Percentiles rank a stretch among this genome's conserved stretches.
These are phyloP conservation scores for Taiwanofungus camphoratus DNA, from an alignment of 1,284 basidiomycete species.

Conservation along the genomic window DNA sequence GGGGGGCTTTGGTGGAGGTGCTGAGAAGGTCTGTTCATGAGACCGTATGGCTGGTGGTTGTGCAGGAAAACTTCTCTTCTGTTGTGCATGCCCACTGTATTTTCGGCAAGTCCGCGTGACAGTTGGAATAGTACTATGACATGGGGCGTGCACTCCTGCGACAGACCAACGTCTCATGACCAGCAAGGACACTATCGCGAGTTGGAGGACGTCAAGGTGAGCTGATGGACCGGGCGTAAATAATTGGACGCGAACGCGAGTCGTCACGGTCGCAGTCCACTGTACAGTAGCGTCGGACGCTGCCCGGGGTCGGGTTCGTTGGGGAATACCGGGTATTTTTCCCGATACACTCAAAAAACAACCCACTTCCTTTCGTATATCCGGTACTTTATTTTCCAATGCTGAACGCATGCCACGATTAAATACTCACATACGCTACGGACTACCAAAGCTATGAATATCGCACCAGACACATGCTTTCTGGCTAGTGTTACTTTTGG, in stretches of 20 bases:
- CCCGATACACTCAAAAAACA: no score
- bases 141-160: slow-evolving; percentile 19
- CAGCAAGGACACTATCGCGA: slow-evolving; percentile 22
- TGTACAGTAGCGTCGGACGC: slow-evolving; percentile 4
- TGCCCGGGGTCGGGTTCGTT: slow-evolving; percentile 8
- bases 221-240: no score
- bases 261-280: slow-evolving; percentile 2
- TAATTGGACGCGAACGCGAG: slow-evolving; percentile 13
- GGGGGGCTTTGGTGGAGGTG: slow-evolving; percentile 13
- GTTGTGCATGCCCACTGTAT: slow-evolving; percentile 28
- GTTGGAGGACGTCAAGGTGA: no score
- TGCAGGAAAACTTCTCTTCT: slow-evolving; percentile 18
- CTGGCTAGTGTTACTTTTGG: no score
- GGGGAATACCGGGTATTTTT: slow-evolving; percentile 7
- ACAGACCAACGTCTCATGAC: slow-evolving; percentile 33
- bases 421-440: no score
- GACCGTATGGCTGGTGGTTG: slow-evolving; percentile 15
- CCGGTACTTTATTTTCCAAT: no score
- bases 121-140: slow-evolving; percentile 13
- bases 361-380: no score
- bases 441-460: no score
- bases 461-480: no score
- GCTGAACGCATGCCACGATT: no score
- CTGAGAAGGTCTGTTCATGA: slow-evolving; percentile 11
- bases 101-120: slow-evolving; percentile 23